Conservation (phyloP, 345 rosid genomes). For the Syzygium aromaticum region DNA sequence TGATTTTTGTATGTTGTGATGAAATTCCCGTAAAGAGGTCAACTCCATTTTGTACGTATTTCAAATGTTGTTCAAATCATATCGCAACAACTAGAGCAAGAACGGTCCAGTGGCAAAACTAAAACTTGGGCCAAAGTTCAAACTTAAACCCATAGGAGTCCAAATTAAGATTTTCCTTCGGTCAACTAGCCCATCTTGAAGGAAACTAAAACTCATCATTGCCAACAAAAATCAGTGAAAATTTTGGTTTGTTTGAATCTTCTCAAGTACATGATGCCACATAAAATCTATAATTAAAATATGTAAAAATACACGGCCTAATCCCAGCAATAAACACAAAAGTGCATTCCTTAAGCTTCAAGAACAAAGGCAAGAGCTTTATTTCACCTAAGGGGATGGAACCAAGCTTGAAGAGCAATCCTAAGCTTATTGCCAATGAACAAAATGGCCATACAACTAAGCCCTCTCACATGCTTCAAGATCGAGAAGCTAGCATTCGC, state of each 20-base stretch:
- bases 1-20: background rate
- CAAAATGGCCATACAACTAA: too few relatives aligned
- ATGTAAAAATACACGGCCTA: background rate
- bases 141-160: background rate
- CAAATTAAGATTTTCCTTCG: background rate
- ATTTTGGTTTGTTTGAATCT: too few relatives aligned
- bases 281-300: too few relatives aligned
- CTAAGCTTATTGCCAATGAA: too few relatives aligned
- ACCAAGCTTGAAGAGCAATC: too few relatives aligned
- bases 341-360: too few relatives aligned
- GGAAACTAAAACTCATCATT: too few relatives aligned
- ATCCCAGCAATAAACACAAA: background rate
- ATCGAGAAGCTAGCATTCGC: too few relatives aligned
- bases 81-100: background rate
- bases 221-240: background rate
- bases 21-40: background rate
- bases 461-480: too few relatives aligned
- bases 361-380: too few relatives aligned
- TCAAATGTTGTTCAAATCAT: background rate
- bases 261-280: background rate
- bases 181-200: background rate
- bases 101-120: background rate
- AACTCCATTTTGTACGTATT: background rate
- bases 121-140: background rate
- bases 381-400: too few relatives aligned